Base-by-base conservation (phyloP, 1,284 basidiomycete species). In the Sporisorium exsertum region DNA sequence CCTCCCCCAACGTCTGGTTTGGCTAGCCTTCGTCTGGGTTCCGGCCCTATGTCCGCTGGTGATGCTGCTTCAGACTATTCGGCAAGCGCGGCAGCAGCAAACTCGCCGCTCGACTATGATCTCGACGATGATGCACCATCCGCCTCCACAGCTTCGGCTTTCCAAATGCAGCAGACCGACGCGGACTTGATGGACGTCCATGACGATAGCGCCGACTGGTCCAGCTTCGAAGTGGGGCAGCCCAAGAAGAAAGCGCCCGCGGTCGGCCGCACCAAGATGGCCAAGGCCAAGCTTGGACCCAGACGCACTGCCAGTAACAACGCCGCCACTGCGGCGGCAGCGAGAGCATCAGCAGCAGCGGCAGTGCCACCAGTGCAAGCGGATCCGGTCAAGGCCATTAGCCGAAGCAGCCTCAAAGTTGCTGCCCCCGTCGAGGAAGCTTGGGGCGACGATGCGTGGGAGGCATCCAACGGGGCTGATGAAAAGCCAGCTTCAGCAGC, bases 131-230 rank as follows among this genome's bases (percentile, higher is more conserved):
- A 64, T 24, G 64, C 61, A 4, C 46, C 72, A 7, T 64, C 64
- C 6, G 61, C 61, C 2, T 71, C 73, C 0, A 68, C 73, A 5
- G 64, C 68, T 0, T 71, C 64, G 10, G 67, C 72, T 0, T 76
- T 71, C 58, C 29, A 43, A 7, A 50, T 55, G 45, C 59, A 60
- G 35, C 29, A 26, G 24, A 10, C 42, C 1, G 56, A 66, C 12
- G 15, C 40, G 9, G 79, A 81, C 46, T 67, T 81, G 0, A 81
- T 81, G 68, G 77, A 81, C 50, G 77, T 81, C n/a, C 37, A 79
- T 53, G 80, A 81, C 59, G 80, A 81, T 52, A 62, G 64, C 20
- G 79, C 65, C 35, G 80, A 81, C 46, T 81, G 80, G 80, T 70
- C 77, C 10, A 68, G 67, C 43, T 81, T 81, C 40, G 77, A 76